These are phyloP conservation scores for Nymphaea thermarum DNA, from an alignment of 164 flowering plant genomes.

Conservation along the genomic window DNA sequence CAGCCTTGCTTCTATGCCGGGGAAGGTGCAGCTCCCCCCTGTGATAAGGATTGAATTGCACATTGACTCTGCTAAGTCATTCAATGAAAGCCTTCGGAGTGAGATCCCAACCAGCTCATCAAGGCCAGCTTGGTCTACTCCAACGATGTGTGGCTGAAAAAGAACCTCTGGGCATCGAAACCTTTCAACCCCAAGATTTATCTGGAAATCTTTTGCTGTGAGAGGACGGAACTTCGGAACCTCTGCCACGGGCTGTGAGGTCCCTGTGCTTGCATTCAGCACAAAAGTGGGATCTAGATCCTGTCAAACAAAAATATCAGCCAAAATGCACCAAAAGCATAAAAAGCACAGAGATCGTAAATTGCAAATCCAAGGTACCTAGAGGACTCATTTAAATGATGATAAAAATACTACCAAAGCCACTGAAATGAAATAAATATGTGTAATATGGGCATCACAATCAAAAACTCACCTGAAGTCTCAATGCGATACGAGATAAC, in stretches of 20 bases:
- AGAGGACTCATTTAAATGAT: too few relatives aligned
- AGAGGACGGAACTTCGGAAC: conserved; percentile 60
- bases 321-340: not conserved
- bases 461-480: conserved; percentile 50
- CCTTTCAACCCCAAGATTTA: conserved; percentile 81
- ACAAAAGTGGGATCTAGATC: conserved; percentile 80
- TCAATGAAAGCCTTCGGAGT: conserved; percentile 43
- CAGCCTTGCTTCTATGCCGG: conserved; percentile 72
- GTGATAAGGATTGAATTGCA: conserved; percentile 69
- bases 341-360: too few relatives aligned
- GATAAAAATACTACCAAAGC: too few relatives aligned
- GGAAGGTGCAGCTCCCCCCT: conserved; percentile 73
- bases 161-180: conserved; percentile 92
- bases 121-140: conserved; percentile 81
- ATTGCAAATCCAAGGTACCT: too few relatives aligned
- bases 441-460: not conserved
- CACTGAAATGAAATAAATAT: not conserved
- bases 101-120: conserved; percentile 94
- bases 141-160: conserved; percentile 73
- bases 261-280: conserved; percentile 29
- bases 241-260: conserved; percentile 33
- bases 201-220: conserved; percentile 82
- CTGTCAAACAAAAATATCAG: conserved; percentile 22
- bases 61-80: conserved; percentile 27
- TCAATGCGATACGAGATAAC: conserved; percentile 53